These are phyloP conservation scores for Trichoderma orchidacearum DNA, from an alignment of 495 filamentous ascomycete species.

Conservation along the genomic window DNA sequence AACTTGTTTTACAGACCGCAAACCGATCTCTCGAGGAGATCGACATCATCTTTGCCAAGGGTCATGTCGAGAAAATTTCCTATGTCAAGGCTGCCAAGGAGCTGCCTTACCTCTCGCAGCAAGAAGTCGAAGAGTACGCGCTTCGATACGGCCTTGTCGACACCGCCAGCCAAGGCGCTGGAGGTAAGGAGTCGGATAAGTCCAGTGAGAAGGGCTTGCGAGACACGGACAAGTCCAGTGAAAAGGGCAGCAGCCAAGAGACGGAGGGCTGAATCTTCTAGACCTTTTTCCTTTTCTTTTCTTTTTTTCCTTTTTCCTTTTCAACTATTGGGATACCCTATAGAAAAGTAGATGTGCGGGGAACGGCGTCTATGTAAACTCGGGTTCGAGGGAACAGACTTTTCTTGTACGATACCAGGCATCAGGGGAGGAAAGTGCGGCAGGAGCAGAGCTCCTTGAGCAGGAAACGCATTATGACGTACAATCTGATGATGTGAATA, in stretches of 20 bases:
- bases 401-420: too few relatives aligned
- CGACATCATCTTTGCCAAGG: constrained; percentile 70
- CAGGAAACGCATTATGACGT: too few relatives aligned
- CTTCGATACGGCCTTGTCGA: constrained; percentile 43
- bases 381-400: too few relatives aligned
- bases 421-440: too few relatives aligned
- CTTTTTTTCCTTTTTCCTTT: too few relatives aligned
- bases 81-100: constrained; percentile 60
- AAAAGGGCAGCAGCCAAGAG: background rate
- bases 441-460: too few relatives aligned
- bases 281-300: too few relatives aligned
- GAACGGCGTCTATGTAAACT: too few relatives aligned
- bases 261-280: background rate
- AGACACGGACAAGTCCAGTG: background rate
- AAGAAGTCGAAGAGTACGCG: constrained; percentile 51
- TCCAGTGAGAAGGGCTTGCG: background rate
- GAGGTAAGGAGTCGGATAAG: background rate
- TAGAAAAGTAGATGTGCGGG: too few relatives aligned
- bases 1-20: background rate
- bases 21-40: constrained; percentile 66
- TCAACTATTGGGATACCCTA: too few relatives aligned
- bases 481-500: too few relatives aligned
- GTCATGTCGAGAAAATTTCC: constrained; percentile 56
- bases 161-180: background rate
- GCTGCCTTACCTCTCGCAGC: constrained; percentile 48